Base-by-base conservation (phyloP, 371 early-diverging fungal species). In the Encephalitozoon hellem region DNA sequence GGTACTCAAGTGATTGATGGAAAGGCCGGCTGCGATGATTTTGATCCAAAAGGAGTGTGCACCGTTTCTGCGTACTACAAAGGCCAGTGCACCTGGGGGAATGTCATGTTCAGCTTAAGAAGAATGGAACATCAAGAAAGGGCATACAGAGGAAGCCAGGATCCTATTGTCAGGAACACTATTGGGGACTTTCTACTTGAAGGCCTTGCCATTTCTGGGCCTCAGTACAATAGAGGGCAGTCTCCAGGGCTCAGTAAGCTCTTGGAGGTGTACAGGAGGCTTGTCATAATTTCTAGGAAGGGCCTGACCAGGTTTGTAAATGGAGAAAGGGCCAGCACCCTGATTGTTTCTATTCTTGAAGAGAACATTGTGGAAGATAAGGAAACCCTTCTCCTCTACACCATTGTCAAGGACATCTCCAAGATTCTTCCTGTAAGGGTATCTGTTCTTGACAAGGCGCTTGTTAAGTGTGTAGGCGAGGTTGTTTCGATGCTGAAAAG, bases 391-490 rank as follows among this genome's bases (percentile, higher is more conserved):
- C 59, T 38, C 15, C 28, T 59, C 1, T 59, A 38, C 21, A 59
- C 59, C 4, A 59, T 59, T 59, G 15, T 59, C 0, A 30, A 32
- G 12, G 59, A 59, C 34, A 59, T 59, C n/a, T 59, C 34, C 2
- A 9, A 34, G 34, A 59, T 59, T 9, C 12, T 59, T 34, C 59
- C 59, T n/a, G 59, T 59, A 2, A 59, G 34, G 34, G 38, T 59
- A 18, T 59, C 59, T 32, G 34, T 59, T 34, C 59, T 59, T 34
- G 59, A 59, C 18, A 59, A 59, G 59, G 59, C 59, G 18, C 15
- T 59, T 2, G 59, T 59, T 15, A 38, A 34, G 12, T 59, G 59
- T 21, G 18, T 38, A 59, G 15, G 12, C 1, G 34, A 34, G 12
- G 59, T 59, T 30, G 59, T 38, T 3, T 4, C 11, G 12, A 38